These are phyloP conservation scores for Phytophthora cactorum DNA, from an alignment of 352 stramenopile species.

Conservation along the genomic window DNA sequence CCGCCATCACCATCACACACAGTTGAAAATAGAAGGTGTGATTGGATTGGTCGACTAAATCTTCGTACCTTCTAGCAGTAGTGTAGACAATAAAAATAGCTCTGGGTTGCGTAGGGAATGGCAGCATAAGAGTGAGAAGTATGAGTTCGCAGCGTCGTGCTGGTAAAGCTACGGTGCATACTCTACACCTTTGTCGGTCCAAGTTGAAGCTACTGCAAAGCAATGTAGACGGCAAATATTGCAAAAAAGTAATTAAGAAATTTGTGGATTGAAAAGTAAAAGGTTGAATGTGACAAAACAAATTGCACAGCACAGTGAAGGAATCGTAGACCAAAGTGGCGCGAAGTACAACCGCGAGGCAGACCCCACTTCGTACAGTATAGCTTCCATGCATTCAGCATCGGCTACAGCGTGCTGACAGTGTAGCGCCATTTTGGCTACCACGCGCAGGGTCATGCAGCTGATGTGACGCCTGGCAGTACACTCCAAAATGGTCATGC, in stretches of 20 bases:
- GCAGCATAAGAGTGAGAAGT: too few relatives aligned
- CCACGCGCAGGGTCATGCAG: background rate
- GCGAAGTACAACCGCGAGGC: background rate
- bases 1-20: too few relatives aligned
- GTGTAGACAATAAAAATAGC: too few relatives aligned
- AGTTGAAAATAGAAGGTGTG: too few relatives aligned
- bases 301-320: background rate
- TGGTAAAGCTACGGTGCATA: too few relatives aligned
- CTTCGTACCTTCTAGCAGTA: too few relatives aligned
- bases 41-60: too few relatives aligned
- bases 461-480: background rate
- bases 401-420: background rate
- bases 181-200: background rate
- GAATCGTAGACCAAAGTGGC: background rate
- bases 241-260: background rate
- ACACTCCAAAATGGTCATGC: background rate
- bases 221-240: background rate
- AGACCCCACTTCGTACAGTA: background rate
- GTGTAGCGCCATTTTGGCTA: background rate
- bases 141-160: too few relatives aligned
- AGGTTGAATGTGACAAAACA: background rate
- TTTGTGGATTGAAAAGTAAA: background rate
- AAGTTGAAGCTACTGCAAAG: background rate
- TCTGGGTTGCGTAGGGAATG: too few relatives aligned
- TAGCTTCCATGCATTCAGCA: background rate